Evolutionary conservation across 768 basidiomycete species (phyloP), one percentile per base, ranked within the genome.

Genomic region (Termitomyces eurrhizus): DNA sequence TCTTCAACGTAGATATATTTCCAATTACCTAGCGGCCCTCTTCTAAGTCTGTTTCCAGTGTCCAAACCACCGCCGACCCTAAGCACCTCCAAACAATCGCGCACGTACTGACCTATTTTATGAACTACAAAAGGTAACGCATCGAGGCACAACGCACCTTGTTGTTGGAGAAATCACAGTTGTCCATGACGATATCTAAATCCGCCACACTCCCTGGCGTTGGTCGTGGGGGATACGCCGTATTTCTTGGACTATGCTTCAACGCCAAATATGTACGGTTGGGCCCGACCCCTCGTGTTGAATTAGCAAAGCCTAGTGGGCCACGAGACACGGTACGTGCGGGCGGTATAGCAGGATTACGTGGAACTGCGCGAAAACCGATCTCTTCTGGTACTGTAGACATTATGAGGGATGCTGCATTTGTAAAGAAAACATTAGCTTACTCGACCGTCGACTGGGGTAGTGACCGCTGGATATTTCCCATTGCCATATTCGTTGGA

Each of bases 401-500:
- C 55, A 60, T 58, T 61, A 45, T 56, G 52, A 59, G 51, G 51
- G 51, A 51, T n/a, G 60, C 60, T 45, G 37, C 21, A 29, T 13
- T 26, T 32, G 44, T 26, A n/a, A 44, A 45, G n/a, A 13, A 29
- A 24, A 13, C 18, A 42, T 36, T 14, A 57, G 81, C 91, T 69
- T 73, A 93, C 95, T 83, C 66, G 81, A 80, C 59, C 84, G 81
- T 57, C 83, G 80, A 74, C 92, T 95, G 9, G 96, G 96, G 78
- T 94, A 94, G 75, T 97, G 95, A 1, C 97, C 97, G 63, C 92
- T 92, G 36, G 85, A 78, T 59, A 98, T 83, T 75, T 99, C 96
- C 95, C 95, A 98, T 62, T 87, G 80, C 95, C 95, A 98, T 73
- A 99, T 92, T 59, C 88, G 81, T 68, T 90, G 91, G 45, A 97